Evolutionary conservation across 192 early-diverging fungal species (phyloP), one percentile per base, ranked within the genome.

Genomic region (Backusella circina): DNA sequence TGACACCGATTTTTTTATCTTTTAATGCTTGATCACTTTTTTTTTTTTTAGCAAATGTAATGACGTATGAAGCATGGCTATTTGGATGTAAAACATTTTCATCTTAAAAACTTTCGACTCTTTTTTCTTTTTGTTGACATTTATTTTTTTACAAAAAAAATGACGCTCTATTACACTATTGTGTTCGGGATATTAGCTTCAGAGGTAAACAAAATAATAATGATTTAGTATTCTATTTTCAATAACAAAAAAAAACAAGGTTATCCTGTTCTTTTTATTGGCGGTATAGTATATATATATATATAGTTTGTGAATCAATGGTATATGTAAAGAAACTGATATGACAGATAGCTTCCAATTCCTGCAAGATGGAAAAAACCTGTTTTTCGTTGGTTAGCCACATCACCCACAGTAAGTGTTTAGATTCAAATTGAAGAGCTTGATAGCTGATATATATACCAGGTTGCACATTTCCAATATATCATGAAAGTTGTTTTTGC

Each of bases 401-500:
- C 74, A 9, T 88, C 87, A 2, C 73, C 70, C 0, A 31, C 83
- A 37, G 83, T 87, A 82, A 81, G 75, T 30, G 21, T 75, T 8
- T 15, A 28, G 9, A 3, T 6, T 5, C 30, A 26, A 0, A 9
- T 51, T 64, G 5, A 18, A 36, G 5, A 32, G 8, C 41, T 70
- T 67, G 23, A 74, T 57, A 13, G 9, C 28, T 12, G 39, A 64
- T n/a, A 18, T 67, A 51, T 28, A 66, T 32, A 31, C 31, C 26
- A 83, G 82, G 30, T 77, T 31, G 82, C 72, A 3, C 65, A 75
- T 37, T 37, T 70, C 3, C 81, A 84, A 73, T 79, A 84, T 75
- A 65, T 75, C 1, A 76, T 88, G 76, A 88, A 85, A 51, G 79
- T 88, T 18, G 70, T 86, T 16, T 88, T 88, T 72, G 74, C 81